Evolutionary conservation across 129 eudicot species (phyloP).

Genomic region (carrot (Daucus carota)): DH1_v3.0 NC_030388.2:24391001-24391500

Average conservation of each 20-base stretch:
- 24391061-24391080: slow-evolving; percentile 67
- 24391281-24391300: background rate
- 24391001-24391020: background rate
- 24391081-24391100: slow-evolving; percentile 88
- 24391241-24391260: background rate
- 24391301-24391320: background rate
- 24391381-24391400: slow-evolving; percentile 7
- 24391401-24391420: slow-evolving; percentile 89
- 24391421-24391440: slow-evolving; percentile 84
- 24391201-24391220: slow-evolving; percentile 90
- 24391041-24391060: slow-evolving; percentile 78
- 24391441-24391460: slow-evolving; percentile 64
- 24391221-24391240: slow-evolving; percentile 20
- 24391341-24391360: background rate
- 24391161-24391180: slow-evolving; percentile 37
- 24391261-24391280: background rate
- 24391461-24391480: slow-evolving; percentile 82
- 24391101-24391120: slow-evolving; percentile 68
- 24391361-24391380: background rate
- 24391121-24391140: slow-evolving; percentile 69
- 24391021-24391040: slow-evolving; percentile 13
- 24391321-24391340: background rate
- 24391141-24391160: slow-evolving; percentile 69
- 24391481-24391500: slow-evolving; percentile 90
- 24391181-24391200: slow-evolving; percentile 76